phyloP scores from a whole-genome alignment of 768 basidiomycete species.

The Phanerochaete sordida region DNA sequence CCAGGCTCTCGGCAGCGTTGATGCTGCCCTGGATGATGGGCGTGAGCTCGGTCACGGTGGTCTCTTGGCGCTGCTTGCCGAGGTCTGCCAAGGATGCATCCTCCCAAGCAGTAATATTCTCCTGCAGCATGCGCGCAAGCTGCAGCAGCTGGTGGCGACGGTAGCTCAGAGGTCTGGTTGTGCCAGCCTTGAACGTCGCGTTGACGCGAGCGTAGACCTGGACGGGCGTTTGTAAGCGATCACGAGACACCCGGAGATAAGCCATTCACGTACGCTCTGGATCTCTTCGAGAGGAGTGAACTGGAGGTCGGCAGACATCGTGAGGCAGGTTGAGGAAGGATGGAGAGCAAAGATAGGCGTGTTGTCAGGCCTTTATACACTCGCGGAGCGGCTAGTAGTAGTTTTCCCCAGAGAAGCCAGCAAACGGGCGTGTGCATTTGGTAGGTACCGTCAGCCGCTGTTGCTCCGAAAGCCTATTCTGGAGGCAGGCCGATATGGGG shows the following conservation, averaged over 20 bases:
- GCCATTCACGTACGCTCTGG: background rate
- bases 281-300: constrained; percentile 13
- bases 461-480: background rate
- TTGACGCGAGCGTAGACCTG: constrained; percentile 38
- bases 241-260: background rate
- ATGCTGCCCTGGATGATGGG: constrained; percentile 38
- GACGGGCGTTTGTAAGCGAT: background rate
- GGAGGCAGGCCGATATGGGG: background rate
- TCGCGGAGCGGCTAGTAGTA: background rate
- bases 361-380: background rate
- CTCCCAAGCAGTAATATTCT: constrained; percentile 50
- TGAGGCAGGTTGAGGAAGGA: background rate
- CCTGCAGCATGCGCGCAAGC: constrained; percentile 56
- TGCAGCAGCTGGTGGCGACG: constrained; percentile 62
- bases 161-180: constrained; percentile 49
- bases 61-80: constrained; percentile 21
- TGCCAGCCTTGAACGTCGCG: constrained; percentile 45
- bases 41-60: constrained; percentile 37
- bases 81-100: constrained; percentile 35
- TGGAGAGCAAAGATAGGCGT: background rate
- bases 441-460: background rate
- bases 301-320: constrained; percentile 8
- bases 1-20: constrained; percentile 46
- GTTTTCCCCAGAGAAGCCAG: background rate
- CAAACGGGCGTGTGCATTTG: background rate